Evolutionary conservation across 176 grass and related monocot species (phyloP).

Genomic region (Pontederia paniculata): DNA sequence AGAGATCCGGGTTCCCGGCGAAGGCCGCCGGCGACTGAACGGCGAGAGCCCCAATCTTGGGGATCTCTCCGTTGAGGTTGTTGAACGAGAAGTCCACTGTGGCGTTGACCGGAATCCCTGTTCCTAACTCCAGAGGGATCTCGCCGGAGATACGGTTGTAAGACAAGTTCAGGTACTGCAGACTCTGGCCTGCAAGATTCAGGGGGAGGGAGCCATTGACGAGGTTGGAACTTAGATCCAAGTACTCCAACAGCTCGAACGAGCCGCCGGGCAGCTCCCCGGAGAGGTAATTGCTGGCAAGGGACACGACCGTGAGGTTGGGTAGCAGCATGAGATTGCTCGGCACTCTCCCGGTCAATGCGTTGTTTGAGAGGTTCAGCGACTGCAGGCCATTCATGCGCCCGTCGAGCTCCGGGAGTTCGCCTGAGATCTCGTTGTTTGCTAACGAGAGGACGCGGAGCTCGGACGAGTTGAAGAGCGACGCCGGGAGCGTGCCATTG

Average conservation of each 20-base stretch:
- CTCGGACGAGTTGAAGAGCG: slow-evolving; percentile 53
- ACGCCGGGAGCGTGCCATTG: slow-evolving; percentile 27
- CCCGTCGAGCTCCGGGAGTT: slow-evolving; percentile 23
- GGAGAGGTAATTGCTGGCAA: slow-evolving; percentile 43
- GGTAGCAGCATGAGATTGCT: slow-evolving; percentile 27
- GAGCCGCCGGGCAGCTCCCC: slow-evolving; percentile 37
- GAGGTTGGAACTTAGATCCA: slow-evolving; percentile 54
- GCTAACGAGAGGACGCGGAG: slow-evolving; percentile 56
- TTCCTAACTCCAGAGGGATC: slow-evolving; percentile 28
- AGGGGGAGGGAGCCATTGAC: slow-evolving; percentile 45
- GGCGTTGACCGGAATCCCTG: slow-evolving; percentile 32
- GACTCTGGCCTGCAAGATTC: slow-evolving; percentile 31
- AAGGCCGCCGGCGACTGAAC: slow-evolving; percentile 36
- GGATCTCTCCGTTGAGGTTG: slow-evolving; percentile 57
- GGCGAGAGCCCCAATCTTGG: slow-evolving; percentile 32
- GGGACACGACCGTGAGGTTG: slow-evolving; percentile 37
- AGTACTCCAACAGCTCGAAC: slow-evolving; percentile 32
- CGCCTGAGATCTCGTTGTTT: slow-evolving; percentile 36
- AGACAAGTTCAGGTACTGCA: slow-evolving; percentile 48
- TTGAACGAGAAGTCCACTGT: slow-evolving; percentile 60
- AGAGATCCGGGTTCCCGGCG: slow-evolving; percentile 55
- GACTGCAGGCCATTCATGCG: slow-evolving; percentile 26
- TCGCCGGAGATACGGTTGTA: slow-evolving; percentile 44
- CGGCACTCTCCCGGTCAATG: slow-evolving; percentile 35
- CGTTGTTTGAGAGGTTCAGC: slow-evolving; percentile 70